Base-by-base conservation (phyloP, 345 rosid genomes). In the Reutealis trisperma region DNA sequence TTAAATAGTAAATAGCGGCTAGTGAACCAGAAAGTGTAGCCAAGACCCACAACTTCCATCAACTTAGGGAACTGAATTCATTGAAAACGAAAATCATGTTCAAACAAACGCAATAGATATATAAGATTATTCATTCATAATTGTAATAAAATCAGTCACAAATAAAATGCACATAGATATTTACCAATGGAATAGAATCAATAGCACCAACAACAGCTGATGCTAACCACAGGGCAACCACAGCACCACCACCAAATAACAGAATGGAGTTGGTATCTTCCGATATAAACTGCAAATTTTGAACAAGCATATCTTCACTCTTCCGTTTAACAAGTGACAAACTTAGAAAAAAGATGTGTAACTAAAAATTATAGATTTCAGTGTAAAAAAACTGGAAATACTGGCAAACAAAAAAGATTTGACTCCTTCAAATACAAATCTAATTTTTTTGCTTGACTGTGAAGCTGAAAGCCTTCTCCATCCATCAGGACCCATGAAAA, bases 11-110 rank as follows among this genome's bases (percentile, higher is more conserved):
- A 86, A 79, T 89, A 96, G 4, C 96, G 94, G 24, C 83, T 80
- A 55, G 84, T 78, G 84, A 96, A 96, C 99, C 99, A 96, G 72
- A 87, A 30, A 21, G 96, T 77, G 86, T 90, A 96, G 80, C 92
- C 94, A 42, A 96, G 89, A 77, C 99, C 99, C 76, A 96, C 93
- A 19, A 93, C 83, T 87, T 96, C 96, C 94, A 96, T 78, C 45
- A 96, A 71, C 87, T 90, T 92, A 2, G 99, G 97, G 74, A 93
- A 77, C 98, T 96, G 86, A 72, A 80, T 63, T 49, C 30, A 77
- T 12, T 72, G 55, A 58, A 19, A 45, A 44, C 13, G 62, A 58
- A 49, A 19, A 52, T 8, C 34, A n/a, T n/a, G 12, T 24, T 68
- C 12, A 44, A 58, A 67, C 16, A 66, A 27, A 24, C 25, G 2